phyloP scores from a whole-genome alignment of 2,329 filamentous ascomycete species.

The Ceratocystis cacaofunesta region DNA sequence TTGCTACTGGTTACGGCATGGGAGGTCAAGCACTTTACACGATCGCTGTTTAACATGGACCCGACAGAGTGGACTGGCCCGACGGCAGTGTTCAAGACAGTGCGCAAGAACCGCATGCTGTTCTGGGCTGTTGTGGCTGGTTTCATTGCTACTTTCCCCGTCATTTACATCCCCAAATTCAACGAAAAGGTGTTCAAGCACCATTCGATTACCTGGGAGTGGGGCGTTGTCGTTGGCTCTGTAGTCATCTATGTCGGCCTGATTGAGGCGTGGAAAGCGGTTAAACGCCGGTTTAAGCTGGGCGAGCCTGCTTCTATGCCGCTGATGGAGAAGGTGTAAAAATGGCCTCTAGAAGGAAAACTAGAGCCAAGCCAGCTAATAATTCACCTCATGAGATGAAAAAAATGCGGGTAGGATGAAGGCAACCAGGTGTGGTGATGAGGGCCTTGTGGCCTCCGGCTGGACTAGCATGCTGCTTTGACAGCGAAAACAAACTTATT shows the following conservation, averaged over 20 bases:
- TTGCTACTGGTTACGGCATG: slow-evolving; percentile 53
- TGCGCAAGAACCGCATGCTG: slow-evolving; percentile 54
- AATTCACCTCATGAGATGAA: no score
- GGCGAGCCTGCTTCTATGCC: slow-evolving; percentile 19
- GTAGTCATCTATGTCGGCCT: slow-evolving; percentile 46
- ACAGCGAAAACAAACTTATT: neutral
- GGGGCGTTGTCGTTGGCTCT: slow-evolving; percentile 49
- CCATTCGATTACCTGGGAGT: slow-evolving; percentile 53
- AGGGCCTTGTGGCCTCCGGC: neutral
- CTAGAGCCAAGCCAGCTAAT: no score
- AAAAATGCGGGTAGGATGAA: no score
- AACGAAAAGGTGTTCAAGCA: slow-evolving; percentile 57
- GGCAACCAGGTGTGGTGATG: neutral
- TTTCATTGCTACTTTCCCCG: slow-evolving; percentile 44
- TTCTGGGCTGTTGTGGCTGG: slow-evolving; percentile 49
- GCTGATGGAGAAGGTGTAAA: slow-evolving; percentile 7
- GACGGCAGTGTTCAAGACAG: slow-evolving; percentile 40
- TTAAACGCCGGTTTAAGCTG: slow-evolving; percentile 38
- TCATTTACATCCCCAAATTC: slow-evolving; percentile 53
- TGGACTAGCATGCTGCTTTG: no score
- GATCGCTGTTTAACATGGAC: slow-evolving; percentile 54
- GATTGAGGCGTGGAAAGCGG: slow-evolving; percentile 55
- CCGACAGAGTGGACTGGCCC: slow-evolving; percentile 34
- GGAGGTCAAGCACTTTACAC: slow-evolving; percentile 58
- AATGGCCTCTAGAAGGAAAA: neutral